phyloP scores from a whole-genome alignment of 768 basidiomycete genomes.

The Suillus plorans region DNA sequence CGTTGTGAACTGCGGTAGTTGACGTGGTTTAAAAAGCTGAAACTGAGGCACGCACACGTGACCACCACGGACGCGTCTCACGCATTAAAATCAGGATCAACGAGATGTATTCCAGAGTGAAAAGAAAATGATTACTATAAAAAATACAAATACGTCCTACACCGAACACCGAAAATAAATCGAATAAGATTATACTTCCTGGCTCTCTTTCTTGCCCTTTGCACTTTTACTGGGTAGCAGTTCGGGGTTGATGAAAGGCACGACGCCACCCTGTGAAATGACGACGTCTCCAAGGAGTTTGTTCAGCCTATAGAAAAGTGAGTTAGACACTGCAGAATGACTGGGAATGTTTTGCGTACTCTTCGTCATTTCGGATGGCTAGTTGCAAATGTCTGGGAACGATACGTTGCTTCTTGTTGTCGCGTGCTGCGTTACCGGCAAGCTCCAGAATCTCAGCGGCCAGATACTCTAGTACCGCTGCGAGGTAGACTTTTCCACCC shows the following conservation, averaged over 20 bases:
- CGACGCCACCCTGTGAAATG: slow-evolving; percentile 65
- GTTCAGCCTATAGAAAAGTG: slow-evolving; percentile 30
- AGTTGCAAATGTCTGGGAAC: slow-evolving; percentile 65
- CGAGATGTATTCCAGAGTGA: slow-evolving; percentile 1
- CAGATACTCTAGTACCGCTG: slow-evolving; percentile 61
- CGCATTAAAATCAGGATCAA: background rate
- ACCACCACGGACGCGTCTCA: background rate
- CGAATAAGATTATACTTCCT: slow-evolving; percentile 38
- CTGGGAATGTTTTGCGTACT: slow-evolving; percentile 25
- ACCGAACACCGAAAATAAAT: slow-evolving; percentile 17
- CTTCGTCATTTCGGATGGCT: slow-evolving; percentile 65
- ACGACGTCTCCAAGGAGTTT: slow-evolving; percentile 46
- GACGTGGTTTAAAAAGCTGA: background rate
- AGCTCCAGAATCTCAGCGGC: slow-evolving; percentile 64
- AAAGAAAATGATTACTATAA: slow-evolving; percentile 25
- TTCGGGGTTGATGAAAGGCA: slow-evolving; percentile 50
- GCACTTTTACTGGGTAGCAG: slow-evolving; percentile 53
- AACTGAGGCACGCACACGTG: slow-evolving; percentile 6
- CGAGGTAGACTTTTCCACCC: slow-evolving; percentile 48
- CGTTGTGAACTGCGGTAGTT: background rate
- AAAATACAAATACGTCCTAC: slow-evolving; percentile 32
- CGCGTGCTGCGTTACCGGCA: slow-evolving; percentile 55
- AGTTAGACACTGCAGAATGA: background rate
- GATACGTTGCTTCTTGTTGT: slow-evolving; percentile 62
- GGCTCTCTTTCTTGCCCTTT: slow-evolving; percentile 52